Evolutionary conservation across 192 early-diverging fungal species (phyloP).

Genomic region (Podila epicladia): DNA sequence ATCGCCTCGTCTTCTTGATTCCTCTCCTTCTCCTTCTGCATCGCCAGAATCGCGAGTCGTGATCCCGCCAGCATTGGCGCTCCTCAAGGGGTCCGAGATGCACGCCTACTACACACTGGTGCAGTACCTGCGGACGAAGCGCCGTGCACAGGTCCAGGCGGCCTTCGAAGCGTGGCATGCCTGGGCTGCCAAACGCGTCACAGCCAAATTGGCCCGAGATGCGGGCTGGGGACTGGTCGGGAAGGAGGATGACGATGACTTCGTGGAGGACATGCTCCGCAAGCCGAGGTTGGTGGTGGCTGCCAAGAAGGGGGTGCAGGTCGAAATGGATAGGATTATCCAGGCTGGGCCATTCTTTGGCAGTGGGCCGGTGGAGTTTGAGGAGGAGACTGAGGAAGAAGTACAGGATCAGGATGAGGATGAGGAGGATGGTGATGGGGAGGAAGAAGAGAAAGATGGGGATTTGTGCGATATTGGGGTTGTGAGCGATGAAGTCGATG

Average conservation of each 20-base stretch:
- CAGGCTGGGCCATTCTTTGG: conserved; percentile 24
- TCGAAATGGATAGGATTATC: conserved; percentile 20
- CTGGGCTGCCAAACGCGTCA: conserved; percentile 11
- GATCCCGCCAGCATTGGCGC: conserved; percentile 31
- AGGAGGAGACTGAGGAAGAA: conserved; percentile 21
- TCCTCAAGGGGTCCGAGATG: conserved; percentile 29
- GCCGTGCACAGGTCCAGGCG: background rate
- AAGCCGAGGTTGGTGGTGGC: conserved; percentile 11
- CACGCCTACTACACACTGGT: conserved; percentile 25
- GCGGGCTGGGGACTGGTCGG: conserved; percentile 19
- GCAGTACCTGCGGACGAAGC: conserved; percentile 1
- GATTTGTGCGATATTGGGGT: background rate
- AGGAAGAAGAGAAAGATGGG: background rate
- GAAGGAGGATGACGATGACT: background rate
- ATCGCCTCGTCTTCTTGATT: no score
- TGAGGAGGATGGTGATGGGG: background rate
- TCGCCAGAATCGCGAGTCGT: background rate
- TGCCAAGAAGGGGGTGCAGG: conserved; percentile 32
- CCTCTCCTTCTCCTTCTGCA: background rate
- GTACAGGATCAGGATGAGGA: conserved; percentile 10
- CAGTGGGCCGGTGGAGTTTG: background rate
- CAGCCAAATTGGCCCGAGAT: conserved; percentile 12
- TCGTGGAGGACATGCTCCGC: background rate
- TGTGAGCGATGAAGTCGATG: background rate
- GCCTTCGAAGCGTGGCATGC: conserved; percentile 14